A percentile compares a stretch with the other conserved stretches of the same genome.
Evolutionary conservation across 2,329 filamentous ascomycete genomes (phyloP).

Genomic region (Fusarium globosum): DNA sequence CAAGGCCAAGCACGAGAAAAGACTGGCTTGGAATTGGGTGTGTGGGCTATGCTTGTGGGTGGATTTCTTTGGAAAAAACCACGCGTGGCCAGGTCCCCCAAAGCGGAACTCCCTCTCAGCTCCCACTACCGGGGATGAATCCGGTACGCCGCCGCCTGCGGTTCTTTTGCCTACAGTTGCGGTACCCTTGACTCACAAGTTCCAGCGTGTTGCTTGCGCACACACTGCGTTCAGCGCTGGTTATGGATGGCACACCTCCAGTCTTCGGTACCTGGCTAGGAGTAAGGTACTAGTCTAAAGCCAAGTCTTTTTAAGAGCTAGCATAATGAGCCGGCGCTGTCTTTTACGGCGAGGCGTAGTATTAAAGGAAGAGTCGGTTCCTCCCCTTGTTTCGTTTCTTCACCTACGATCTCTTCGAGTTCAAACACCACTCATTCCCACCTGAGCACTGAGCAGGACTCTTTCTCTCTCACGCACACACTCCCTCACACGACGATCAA

Average conservation of each 20-base stretch:
- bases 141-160: slow-evolving; percentile 31
- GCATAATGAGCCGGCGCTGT: slow-evolving; percentile 30
- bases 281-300: slow-evolving; percentile 32
- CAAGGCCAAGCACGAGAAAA: slow-evolving; percentile 27
- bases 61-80: slow-evolving; percentile 35
- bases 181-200: slow-evolving; percentile 15
- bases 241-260: slow-evolving; percentile 23
- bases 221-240: slow-evolving; percentile 24
- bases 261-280: slow-evolving; percentile 31
- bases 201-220: slow-evolving; percentile 24
- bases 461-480: slow-evolving; percentile 41
- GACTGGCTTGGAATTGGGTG: slow-evolving; percentile 7
- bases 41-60: slow-evolving; percentile 4
- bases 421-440: slow-evolving; percentile 45
- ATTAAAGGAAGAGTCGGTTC: slow-evolving; percentile 41
- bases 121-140: slow-evolving; percentile 27
- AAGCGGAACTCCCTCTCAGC: slow-evolving; percentile 30
- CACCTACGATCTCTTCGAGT: slow-evolving; percentile 41
- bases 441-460: slow-evolving; percentile 46
- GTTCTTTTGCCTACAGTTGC: slow-evolving; percentile 15
- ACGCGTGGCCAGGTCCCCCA: slow-evolving; percentile 29
- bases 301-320: slow-evolving; percentile 39
- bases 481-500: slow-evolving; percentile 40
- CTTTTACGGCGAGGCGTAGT: slow-evolving; percentile 41
- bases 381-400: slow-evolving; percentile 42